Percentiles rank a stretch among this genome's conserved stretches.
These are phyloP conservation scores for Penicillium sclerotiorum DNA, from an alignment of 2,329 filamentous ascomycete genomes.

Conservation along the genomic window DNA sequence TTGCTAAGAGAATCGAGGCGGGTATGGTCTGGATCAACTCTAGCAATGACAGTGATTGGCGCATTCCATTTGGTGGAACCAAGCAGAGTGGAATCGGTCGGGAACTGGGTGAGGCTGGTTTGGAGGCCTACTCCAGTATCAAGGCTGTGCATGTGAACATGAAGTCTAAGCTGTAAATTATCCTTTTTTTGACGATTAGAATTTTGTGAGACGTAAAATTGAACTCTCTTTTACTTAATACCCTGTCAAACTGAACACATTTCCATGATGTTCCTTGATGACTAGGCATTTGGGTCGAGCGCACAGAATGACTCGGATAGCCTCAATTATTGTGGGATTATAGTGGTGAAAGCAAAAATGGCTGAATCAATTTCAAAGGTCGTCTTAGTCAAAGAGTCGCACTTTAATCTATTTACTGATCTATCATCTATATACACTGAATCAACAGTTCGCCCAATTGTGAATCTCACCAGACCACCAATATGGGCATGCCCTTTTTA, in stretches of 20 bases:
- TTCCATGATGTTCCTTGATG: too few relatives aligned
- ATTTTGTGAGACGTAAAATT: background rate
- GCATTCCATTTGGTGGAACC: conserved; percentile 46
- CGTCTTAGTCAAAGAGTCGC: too few relatives aligned
- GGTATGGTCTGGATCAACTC: conserved; percentile 48
- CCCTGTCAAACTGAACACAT: background rate
- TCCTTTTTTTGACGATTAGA: background rate
- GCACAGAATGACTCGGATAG: too few relatives aligned
- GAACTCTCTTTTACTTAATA: too few relatives aligned
- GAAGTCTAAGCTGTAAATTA: conserved; percentile 29
- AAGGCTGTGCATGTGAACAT: conserved; percentile 39
- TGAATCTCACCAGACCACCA: background rate
- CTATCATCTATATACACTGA: conserved; percentile 3
- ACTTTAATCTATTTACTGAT: too few relatives aligned
- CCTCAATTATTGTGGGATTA: too few relatives aligned
- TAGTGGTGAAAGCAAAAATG: too few relatives aligned
- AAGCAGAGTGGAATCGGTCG: conserved; percentile 60
- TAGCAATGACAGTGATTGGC: conserved; percentile 39
- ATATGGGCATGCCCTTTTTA: too few relatives aligned
- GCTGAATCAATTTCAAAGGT: too few relatives aligned
- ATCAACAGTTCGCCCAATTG: background rate
- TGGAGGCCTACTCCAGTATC: conserved; percentile 51
- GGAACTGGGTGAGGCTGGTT: conserved; percentile 57
- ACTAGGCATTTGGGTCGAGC: too few relatives aligned
- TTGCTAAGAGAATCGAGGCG: conserved; percentile 41